These are phyloP conservation scores for Neurospora pannonica DNA, from an alignment of 495 filamentous ascomycete species.

Conservation along the genomic window DNA sequence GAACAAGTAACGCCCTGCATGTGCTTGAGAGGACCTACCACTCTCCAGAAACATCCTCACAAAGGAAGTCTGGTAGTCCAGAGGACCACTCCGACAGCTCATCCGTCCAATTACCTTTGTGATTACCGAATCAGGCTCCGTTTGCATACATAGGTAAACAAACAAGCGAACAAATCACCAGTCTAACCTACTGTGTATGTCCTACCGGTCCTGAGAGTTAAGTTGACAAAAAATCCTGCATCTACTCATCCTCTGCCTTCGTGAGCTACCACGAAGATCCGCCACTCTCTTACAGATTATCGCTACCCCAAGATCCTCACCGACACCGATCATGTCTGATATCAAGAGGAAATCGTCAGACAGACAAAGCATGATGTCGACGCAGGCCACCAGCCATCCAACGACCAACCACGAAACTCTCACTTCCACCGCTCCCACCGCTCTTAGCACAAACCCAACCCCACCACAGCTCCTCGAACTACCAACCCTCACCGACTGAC, in stretches of 20 bases:
- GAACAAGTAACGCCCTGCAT: no score
- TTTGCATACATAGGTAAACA: not conserved
- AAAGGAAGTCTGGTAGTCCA: no score
- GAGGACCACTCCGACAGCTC: no score
- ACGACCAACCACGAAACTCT: not conserved
- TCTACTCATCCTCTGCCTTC: not conserved
- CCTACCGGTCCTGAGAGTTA: not conserved
- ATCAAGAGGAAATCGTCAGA: not conserved
- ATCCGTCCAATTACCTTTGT: no score
- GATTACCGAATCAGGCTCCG: no score
- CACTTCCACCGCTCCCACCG: not conserved
- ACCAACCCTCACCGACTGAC: not conserved
- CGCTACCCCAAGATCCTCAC: not conserved
- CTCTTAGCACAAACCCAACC: not conserved
- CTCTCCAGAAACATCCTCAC: no score
- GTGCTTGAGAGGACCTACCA: no score
- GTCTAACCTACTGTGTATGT: not conserved
- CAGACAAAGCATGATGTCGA: not conserved
- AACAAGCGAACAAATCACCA: not conserved
- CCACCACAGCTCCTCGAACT: not conserved
- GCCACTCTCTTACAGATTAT: not conserved
- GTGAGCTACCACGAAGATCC: not conserved
- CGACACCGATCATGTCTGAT: not conserved
- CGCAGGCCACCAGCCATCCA: not conserved
- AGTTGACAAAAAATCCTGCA: not conserved